Base-by-base conservation (phyloP, 805 yeast genomes). In the Starmerella bombicola region DNA sequence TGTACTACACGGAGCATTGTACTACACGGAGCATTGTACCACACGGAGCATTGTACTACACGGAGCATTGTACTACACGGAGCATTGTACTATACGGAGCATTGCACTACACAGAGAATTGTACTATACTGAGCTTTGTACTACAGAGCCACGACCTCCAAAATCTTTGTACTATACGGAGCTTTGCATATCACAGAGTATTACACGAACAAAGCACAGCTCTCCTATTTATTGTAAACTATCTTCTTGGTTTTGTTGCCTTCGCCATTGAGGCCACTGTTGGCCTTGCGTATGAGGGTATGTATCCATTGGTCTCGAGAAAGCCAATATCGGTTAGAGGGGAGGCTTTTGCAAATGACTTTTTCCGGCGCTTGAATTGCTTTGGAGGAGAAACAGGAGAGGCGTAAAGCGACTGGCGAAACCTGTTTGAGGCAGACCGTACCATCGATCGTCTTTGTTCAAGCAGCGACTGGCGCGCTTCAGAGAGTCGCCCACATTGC, bases 201-300 rank as follows among this genome's bases (percentile, higher is more conserved):
- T n/a, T n/a, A n/a, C n/a, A n/a, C n/a, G n/a, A n/a, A n/a, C n/a
- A n/a, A n/a, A n/a, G n/a, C n/a, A n/a, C 7, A 36, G 7, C 20
- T 16, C 15, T 9, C 33, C 8, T 30, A 16, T 13, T 9, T 8
- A 16, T 16, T 24, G 12, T 24, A 24, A 10, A 13, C 28, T 24
- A 24, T 24, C 28, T 24, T 24, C 13, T 24, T 10, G 12, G 28
- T 24, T 24, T 24, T 24, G 9, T 24, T 9, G 22, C 36, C 35
- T 40, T 40, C 29, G 44, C 47, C 7, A 18, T 29, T 3, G 47
- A 44, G 3, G 47, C 44, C 7, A 30, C 37, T 13, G 47, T 44
- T 6, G 47, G 45, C 2, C 47, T 43, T n/a, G 39, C 39, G 17
- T 36, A 43, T 25, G 47, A 29, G 19, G 34, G 29, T 19, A 28